Evolutionary conservation across 1,284 basidiomycete genomes (phyloP), one percentile per base, ranked within the genome.

Genomic region (Ustilago crameri): DNA sequence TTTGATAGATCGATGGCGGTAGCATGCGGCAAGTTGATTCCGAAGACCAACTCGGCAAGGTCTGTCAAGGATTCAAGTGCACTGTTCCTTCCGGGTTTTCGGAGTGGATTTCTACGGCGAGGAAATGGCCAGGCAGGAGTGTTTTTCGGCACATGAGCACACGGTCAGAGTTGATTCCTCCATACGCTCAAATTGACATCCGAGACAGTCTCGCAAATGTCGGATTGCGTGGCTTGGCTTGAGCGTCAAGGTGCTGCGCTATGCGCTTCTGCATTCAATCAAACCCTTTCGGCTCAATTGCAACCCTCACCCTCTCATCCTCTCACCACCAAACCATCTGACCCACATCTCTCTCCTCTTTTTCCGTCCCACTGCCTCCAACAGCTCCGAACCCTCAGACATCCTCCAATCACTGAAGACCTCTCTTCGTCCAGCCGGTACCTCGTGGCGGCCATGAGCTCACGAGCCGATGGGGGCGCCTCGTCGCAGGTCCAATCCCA

Each of bases 401-500:
- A 30, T 30, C 30, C 30, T 7, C 30, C 30, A 7, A 9, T 5
- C 9, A 14, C 14, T 8, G 32, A 17, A 37, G 15, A 9, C n/a
- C n/a, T 5, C n/a, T 37, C 35, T 9, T 9, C 5, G 5, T 15
- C 10, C 27, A 30, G 18, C 44, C 10, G 23, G 14, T n/a, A 42
- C 17, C 12, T 22, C 9, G 3, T 9, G 41, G 22, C 41, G 37
- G 32, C 27, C 14, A 48, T 60, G 44, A 51, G 47, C 38, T 27
- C 49, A 23, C 49, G 26, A 9, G 26, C 22, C 20, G 49, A 24
- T 34, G 51, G 42, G 34, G 42, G 50, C 52, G 37, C 58, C 26
- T 42, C 64, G 18, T 23, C 57, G n/a, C 57, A 41, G 30, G 18
- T 41, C 24, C 57, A 52, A 37, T 43, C 38, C 10, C 26, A 46